Evolutionary conservation across 2,329 filamentous ascomycete genomes (phyloP).

Genomic region (Cladosporium sp.): DNA sequence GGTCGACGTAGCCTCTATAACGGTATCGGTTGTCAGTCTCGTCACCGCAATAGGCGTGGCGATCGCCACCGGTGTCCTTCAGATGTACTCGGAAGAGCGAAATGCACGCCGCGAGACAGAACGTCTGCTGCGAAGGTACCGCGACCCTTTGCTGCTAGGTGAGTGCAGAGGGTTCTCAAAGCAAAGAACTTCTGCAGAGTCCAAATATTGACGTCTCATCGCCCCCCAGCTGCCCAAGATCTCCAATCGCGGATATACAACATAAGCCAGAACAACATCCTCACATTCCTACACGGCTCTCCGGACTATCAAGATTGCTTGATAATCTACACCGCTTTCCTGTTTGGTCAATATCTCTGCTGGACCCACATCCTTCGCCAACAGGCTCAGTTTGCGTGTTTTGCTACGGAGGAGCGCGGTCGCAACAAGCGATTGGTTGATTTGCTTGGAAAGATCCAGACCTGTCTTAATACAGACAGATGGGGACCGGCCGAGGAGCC

Average conservation of each 20-base stretch:
- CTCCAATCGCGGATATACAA: slow-evolving; percentile 11
- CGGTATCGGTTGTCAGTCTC: slow-evolving; percentile 1
- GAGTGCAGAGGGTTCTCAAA: background rate
- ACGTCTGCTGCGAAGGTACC: slow-evolving; percentile 5
- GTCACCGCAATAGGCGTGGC: slow-evolving; percentile 2
- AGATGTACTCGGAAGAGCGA: slow-evolving; percentile 11
- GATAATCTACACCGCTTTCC: slow-evolving; percentile 11
- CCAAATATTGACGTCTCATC: background rate
- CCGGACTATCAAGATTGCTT: slow-evolving; percentile 6
- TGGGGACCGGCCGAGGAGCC: background rate
- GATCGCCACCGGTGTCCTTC: slow-evolving; percentile 3
- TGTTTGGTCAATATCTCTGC: slow-evolving; percentile 9
- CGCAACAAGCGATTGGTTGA: background rate
- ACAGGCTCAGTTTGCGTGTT: slow-evolving; percentile 7
- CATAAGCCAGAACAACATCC: background rate
- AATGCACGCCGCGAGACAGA: background rate
- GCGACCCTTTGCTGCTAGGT: slow-evolving; percentile 7
- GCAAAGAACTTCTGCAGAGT: background rate
- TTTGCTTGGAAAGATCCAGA: background rate
- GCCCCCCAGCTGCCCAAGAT: slow-evolving; percentile 1
- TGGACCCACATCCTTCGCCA: slow-evolving; percentile 4
- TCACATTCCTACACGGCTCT: slow-evolving; percentile 4
- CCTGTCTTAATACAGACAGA: background rate
- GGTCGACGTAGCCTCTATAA: slow-evolving; percentile 10
- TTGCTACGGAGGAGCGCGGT: slow-evolving; percentile 8